A percentile compares a stretch with the other conserved stretches of the same genome.
Conservation (phyloP, 2,329 filamentous ascomycete genomes). For the Cercospora janseana region DNA sequence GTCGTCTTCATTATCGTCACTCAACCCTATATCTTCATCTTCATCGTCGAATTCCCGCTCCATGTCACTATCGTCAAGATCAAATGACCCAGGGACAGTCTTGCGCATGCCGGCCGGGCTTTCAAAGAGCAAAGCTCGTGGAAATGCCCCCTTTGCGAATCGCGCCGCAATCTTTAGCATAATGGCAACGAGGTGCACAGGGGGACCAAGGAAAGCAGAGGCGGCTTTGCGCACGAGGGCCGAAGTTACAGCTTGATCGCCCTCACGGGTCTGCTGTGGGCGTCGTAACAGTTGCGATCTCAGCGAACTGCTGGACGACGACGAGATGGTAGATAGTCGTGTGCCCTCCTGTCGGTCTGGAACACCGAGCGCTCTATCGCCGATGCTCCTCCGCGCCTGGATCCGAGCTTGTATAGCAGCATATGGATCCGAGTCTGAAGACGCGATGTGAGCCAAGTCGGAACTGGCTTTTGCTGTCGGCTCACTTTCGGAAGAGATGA, state of each 20-base stretch:
- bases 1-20: constrained; percentile 50
- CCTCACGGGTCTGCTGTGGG: background rate
- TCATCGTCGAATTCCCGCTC: constrained; percentile 36
- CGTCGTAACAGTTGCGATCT: constrained; percentile 18
- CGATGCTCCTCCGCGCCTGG: constrained; percentile 36
- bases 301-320: constrained; percentile 25
- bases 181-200: constrained; percentile 70
- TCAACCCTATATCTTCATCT: constrained; percentile 38
- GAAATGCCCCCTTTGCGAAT: constrained; percentile 56
- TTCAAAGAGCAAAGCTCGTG: constrained; percentile 29
- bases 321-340: constrained; percentile 41
- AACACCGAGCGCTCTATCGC: constrained; percentile 35
- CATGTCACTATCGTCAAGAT: constrained; percentile 55
- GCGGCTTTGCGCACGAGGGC: constrained; percentile 71
- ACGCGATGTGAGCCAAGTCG: constrained; percentile 6
- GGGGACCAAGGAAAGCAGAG: constrained; percentile 75
- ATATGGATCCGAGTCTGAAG: constrained; percentile 30
- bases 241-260: constrained; percentile 26
- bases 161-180: constrained; percentile 79
- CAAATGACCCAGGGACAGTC: constrained; percentile 61
- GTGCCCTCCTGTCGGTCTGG: constrained; percentile 40
- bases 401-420: constrained; percentile 38
- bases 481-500: background rate
- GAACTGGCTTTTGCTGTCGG: background rate
- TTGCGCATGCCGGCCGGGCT: constrained; percentile 41